Evolutionary conservation across 805 yeast species (phyloP).

Genomic region (Nakazawaea wyomingensis): DNA sequence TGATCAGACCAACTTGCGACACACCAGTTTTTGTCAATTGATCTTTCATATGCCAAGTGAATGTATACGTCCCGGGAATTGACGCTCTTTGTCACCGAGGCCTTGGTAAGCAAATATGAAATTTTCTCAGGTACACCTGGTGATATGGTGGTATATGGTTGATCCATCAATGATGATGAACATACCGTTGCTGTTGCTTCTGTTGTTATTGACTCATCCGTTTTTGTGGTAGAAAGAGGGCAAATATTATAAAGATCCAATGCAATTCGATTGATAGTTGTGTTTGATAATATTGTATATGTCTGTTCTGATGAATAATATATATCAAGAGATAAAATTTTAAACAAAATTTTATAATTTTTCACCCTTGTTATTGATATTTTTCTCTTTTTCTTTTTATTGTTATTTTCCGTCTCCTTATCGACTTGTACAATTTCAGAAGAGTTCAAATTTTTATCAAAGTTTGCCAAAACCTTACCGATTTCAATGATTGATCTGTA

Average conservation of each 20-base stretch:
- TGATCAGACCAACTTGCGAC: constrained; percentile 90
- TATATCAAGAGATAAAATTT: constrained; percentile 36
- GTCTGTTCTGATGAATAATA: constrained; percentile 31
- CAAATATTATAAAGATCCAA: constrained; percentile 55
- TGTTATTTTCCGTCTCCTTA: constrained; percentile 17
- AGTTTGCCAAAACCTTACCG: constrained; percentile 41
- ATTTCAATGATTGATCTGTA: constrained; percentile 42
- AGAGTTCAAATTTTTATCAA: constrained; percentile 30
- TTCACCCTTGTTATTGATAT: constrained; percentile 4
- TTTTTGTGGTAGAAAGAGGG: constrained; percentile 26
- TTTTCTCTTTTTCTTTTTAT: constrained; percentile 23
- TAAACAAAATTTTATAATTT: constrained; percentile 22
- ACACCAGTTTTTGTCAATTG: constrained; percentile 78
- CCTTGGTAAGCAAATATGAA: constrained; percentile 36
- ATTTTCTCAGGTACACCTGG: constrained; percentile 38
- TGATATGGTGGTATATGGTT: constrained; percentile 33
- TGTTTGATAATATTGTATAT: constrained; percentile 26
- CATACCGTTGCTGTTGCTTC: too few species aligned
- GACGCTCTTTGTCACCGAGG: constrained; percentile 30
- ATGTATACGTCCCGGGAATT: constrained; percentile 68
- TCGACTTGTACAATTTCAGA: constrained; percentile 16
- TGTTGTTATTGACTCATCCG: not conserved
- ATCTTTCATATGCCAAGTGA: constrained; percentile 82
- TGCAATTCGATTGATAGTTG: constrained; percentile 38
- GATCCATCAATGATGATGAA: constrained; percentile 18